Conservation (phyloP, 257 asterid genomes). For the Leonotis leonurus region DNA sequence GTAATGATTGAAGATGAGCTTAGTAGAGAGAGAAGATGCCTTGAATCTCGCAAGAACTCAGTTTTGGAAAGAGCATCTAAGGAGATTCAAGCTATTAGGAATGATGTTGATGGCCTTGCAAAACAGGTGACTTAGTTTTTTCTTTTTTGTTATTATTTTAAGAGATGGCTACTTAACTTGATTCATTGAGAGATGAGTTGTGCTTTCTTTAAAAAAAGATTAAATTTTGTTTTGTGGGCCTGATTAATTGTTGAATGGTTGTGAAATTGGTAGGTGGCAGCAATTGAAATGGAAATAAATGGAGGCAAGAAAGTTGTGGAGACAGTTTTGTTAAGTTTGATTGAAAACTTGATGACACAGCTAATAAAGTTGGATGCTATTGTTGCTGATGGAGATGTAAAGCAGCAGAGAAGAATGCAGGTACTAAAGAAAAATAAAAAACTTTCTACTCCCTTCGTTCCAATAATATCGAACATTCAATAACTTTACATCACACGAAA, state of each 20-base stretch:
- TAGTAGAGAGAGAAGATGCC: constrained; percentile 41
- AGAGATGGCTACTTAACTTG: no score
- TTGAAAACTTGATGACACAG: constrained; percentile 75
- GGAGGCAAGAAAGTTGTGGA: constrained; percentile 79
- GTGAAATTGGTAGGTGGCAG: constrained; percentile 48
- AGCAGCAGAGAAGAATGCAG: constrained; percentile 85
- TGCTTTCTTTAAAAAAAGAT: no score
- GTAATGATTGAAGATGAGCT: constrained; percentile 60
- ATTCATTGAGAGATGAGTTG: background rate
- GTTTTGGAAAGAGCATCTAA: constrained; percentile 55
- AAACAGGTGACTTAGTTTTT: constrained; percentile 79
- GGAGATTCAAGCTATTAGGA: constrained; percentile 54
- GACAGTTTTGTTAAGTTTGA: constrained; percentile 44
- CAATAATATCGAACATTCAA: no score
- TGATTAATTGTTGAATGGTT: constrained; percentile 5
- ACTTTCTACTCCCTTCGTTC: no score
- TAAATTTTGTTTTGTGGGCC: no score
- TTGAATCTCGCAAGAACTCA: constrained; percentile 47
- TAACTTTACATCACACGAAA: no score
- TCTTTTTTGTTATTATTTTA: no score
- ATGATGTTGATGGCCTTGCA: constrained; percentile 68
- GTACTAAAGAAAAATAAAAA: no score
- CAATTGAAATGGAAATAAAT: constrained; percentile 56
- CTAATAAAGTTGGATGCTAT: constrained; percentile 78
- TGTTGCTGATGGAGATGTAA: constrained; percentile 86